These are phyloP conservation scores for Pichia sp. DNA, from an alignment of 1,139 yeast species.

Conservation along the genomic window DNA sequence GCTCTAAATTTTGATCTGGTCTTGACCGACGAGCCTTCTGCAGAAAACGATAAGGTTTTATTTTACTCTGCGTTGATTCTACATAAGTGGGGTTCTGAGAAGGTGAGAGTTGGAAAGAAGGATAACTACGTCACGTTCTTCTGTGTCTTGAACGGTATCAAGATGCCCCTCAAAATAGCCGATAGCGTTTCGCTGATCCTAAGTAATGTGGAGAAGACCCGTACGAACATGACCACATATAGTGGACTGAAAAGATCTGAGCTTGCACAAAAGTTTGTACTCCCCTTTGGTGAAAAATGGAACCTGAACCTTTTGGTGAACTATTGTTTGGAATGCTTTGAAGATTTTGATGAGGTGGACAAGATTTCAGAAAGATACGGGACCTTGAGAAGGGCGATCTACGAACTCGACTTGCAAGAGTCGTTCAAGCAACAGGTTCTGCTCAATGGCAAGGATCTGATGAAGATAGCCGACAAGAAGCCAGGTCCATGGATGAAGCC, in stretches of 20 bases:
- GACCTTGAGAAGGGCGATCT: slow-evolving; percentile 23
- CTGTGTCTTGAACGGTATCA: slow-evolving; percentile 60
- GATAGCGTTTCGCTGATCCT: slow-evolving; percentile 45
- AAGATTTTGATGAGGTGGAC: slow-evolving; percentile 11
- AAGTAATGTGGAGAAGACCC: slow-evolving; percentile 29
- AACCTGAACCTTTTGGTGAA: slow-evolving; percentile 37
- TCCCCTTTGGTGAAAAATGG: slow-evolving; percentile 52
- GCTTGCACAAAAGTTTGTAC: slow-evolving; percentile 52
- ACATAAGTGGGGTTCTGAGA: slow-evolving; percentile 44
- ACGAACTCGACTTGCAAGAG: slow-evolving; percentile 35
- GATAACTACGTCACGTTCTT: slow-evolving; percentile 29
- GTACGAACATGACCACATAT: background rate
- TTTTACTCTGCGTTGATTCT: slow-evolving; percentile 49
- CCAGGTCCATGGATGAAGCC: slow-evolving; percentile 84
- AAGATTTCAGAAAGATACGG: slow-evolving; percentile 12
- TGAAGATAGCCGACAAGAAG: slow-evolving; percentile 47
- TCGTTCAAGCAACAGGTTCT: slow-evolving; percentile 49
- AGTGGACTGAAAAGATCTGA: slow-evolving; percentile 44
- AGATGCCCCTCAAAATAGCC: slow-evolving; percentile 56
- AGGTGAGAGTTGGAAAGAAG: slow-evolving; percentile 34
- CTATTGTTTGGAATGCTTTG: slow-evolving; percentile 23
- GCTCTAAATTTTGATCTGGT: background rate
- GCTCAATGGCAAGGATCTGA: slow-evolving; percentile 66
- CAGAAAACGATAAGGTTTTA: slow-evolving; percentile 33
- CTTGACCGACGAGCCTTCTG: slow-evolving; percentile 5